Percentiles rank a stretch among this genome's conserved stretches.
These are phyloP conservation scores for Alloascoidea hylecoeti DNA, from an alignment of 805 yeast genomes.

Conservation along the genomic window DNA sequence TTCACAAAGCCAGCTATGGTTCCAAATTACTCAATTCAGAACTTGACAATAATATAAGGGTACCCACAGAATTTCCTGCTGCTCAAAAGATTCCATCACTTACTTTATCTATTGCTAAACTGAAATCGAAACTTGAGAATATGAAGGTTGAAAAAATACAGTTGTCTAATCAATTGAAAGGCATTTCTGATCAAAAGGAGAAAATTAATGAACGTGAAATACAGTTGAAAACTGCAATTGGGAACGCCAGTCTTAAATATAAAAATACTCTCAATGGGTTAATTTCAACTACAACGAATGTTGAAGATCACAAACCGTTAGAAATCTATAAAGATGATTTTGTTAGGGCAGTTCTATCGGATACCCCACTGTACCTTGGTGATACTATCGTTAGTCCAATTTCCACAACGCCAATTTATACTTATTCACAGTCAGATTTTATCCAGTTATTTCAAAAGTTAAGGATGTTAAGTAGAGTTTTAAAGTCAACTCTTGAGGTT, in stretches of 20 bases:
- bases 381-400: neutral
- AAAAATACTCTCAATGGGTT: neutral
- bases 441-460: neutral
- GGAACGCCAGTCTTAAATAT: neutral
- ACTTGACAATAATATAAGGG: too few species aligned
- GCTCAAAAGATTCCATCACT: conserved; percentile 1
- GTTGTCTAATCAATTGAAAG: neutral
- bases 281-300: neutral
- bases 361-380: neutral
- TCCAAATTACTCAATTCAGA: too few species aligned
- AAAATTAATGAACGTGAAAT: neutral
- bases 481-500: neutral
- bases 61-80: too few species aligned
- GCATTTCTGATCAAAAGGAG: neutral
- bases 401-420: neutral
- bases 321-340: neutral
- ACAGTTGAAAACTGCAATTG: neutral
- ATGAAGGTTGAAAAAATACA: neutral
- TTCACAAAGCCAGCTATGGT: too few species aligned
- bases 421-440: neutral
- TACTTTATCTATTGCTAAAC: neutral
- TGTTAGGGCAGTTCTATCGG: neutral
- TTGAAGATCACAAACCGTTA: neutral
- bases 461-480: neutral
- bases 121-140: neutral